These are phyloP conservation scores for Aspergillus cejpii DNA, from an alignment of 2,329 filamentous ascomycete genomes.

Conservation along the genomic window DNA sequence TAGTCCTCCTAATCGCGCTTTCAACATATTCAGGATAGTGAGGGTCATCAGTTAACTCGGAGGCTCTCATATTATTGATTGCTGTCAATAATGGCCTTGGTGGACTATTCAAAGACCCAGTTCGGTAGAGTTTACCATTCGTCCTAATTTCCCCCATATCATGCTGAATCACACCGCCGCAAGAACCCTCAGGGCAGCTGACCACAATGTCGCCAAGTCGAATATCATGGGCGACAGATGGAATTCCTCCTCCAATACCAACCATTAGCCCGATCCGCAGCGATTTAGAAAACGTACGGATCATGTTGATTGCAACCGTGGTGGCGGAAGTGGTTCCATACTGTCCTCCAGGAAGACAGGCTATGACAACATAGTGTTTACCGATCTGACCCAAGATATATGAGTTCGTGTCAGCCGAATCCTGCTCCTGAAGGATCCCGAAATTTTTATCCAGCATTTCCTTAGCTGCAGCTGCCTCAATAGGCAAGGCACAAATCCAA, in stretches of 20 bases:
- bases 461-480: conserved; percentile 14
- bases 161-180: conserved; percentile 23
- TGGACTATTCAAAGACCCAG: conserved; percentile 14
- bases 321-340: conserved; percentile 15
- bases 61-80: conserved; percentile 4
- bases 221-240: conserved; percentile 20
- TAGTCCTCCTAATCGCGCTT: conserved; percentile 5
- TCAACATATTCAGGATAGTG: conserved; percentile 9
- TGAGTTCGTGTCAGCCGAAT: too few species aligned
- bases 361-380: conserved; percentile 18
- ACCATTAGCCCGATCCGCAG: conserved; percentile 19
- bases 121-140: conserved; percentile 9
- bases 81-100: conserved; percentile 12
- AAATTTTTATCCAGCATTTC: too few species aligned
- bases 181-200: conserved; percentile 13
- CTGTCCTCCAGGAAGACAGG: conserved; percentile 11
- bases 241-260: conserved; percentile 24
- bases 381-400: conserved; percentile 17
- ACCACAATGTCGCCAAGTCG: conserved; percentile 29
- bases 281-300: conserved; percentile 14
- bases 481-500: conserved; percentile 17
- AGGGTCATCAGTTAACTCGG: conserved; percentile 3
- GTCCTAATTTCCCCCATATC: conserved; percentile 19
- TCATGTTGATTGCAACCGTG: conserved; percentile 14
- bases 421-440: too few species aligned